Base-by-base conservation (phyloP, 257 asterid species). In the Nicotiana otophora region DNA sequence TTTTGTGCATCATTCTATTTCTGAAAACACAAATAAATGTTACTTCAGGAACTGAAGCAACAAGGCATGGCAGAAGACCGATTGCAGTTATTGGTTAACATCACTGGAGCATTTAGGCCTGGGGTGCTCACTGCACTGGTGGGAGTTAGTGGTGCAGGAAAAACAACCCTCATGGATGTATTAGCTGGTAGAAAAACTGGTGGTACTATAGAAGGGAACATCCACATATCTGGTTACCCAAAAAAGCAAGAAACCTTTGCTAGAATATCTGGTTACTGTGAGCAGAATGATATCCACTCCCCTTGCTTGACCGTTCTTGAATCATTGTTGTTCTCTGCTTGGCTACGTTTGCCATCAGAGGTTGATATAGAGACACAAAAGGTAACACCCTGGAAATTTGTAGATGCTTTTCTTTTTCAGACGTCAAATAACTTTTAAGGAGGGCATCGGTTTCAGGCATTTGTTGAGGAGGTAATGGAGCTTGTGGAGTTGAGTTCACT, bases 121-220 rank as follows among this genome's bases (percentile, higher is more conserved):
- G 97, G 97, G 81, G 97, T 94, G 84, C 98, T 95, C 48, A 95
- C 98, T 53, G 98, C 98, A 83, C 89, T 94, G 86, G 97, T 95
- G 83, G 99, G 99, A 76, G 97, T 92, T 28, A 95, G 98, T 86
- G 98, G 98, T 64, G 98, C 98, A 14, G 98, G 98, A 34, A 95
- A 95, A 89, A 95, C 98, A 78, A 95, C 98, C 66, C 98, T 95
- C 67, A 95, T 95, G 99, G 99, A 95, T 87, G 99, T 95, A 70
- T 90, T 95, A 78, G 96, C 99, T 33, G 99, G 99, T 62, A 88
- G 99, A 89, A 95, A 95, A 85, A 95, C 98, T 69, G 99, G 99
- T 69, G 99, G 99, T 31, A 17, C 86, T 81, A 91, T 95, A 82
- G 96, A 93, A 90, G 99, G 99, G 83, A 91, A 79, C 89, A 88